A percentile compares a stretch with the other conserved stretches of the same genome.
Evolutionary conservation across 2,329 filamentous ascomycete species (phyloP).

Genomic region (Aureobasidium sp.): DNA sequence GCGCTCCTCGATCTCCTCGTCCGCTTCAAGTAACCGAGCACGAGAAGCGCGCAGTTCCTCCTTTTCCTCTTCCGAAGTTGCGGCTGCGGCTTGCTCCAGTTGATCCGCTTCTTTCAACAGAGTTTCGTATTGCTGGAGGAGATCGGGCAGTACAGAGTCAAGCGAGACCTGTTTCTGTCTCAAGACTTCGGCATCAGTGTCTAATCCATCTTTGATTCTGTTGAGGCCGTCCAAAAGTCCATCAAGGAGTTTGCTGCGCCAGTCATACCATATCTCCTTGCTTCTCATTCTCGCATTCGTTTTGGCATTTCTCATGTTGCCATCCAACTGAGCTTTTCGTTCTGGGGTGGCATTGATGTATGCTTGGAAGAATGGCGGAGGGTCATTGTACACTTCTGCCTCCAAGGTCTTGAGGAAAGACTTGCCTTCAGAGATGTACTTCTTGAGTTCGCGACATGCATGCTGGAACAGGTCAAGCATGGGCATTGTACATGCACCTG

Average conservation of each 20-base stretch:
- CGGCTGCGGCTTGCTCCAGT: conserved; percentile 64
- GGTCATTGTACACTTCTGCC: conserved; percentile 78
- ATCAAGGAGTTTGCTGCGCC: conserved; percentile 82
- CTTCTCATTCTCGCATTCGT: conserved; percentile 82
- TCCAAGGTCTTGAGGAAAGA: conserved; percentile 88
- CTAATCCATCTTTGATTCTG: conserved; percentile 69
- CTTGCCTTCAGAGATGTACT: conserved; percentile 89
- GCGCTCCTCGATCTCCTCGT: conserved; percentile 64
- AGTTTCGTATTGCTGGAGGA: conserved; percentile 54
- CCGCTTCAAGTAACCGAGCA: conserved; percentile 57
- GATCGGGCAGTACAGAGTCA: conserved; percentile 57
- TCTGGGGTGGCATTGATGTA: conserved; percentile 81
- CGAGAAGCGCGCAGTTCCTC: conserved; percentile 69
- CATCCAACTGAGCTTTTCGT: conserved; percentile 82
- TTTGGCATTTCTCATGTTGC: conserved; percentile 96
- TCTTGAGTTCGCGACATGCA: conserved; percentile 88
- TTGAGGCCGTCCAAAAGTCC: conserved; percentile 75
- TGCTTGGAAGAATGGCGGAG: conserved; percentile 84
- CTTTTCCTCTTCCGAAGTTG: conserved; percentile 73
- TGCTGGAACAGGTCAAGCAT: conserved; percentile 94
- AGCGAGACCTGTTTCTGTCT: conserved; percentile 63
- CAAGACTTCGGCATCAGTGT: conserved; percentile 61
- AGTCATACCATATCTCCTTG: conserved; percentile 97
- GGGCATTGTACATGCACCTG: conserved; percentile 83
- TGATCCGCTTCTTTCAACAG: conserved; percentile 56